phyloP scores from a whole-genome alignment of 1,284 basidiomycete species.

The Trametes versicolor region DNA sequence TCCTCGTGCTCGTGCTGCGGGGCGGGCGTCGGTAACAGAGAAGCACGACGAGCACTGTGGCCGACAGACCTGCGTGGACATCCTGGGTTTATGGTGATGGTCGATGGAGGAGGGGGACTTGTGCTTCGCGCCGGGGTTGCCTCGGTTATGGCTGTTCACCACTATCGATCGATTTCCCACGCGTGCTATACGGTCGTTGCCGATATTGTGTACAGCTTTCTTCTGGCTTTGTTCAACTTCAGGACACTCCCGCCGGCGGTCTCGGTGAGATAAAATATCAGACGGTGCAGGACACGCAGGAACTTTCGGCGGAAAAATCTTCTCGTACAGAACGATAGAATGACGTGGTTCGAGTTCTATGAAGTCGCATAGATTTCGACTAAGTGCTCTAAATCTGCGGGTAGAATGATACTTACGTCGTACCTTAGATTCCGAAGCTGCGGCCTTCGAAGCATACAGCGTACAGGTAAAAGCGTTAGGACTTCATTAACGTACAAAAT shows the following conservation, averaged over 20 bases:
- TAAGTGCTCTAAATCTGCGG: too few species aligned
- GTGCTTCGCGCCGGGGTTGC: constrained; percentile 23
- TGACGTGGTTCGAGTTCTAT: too few species aligned
- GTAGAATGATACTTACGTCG: too few species aligned
- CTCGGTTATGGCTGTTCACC: constrained; percentile 32
- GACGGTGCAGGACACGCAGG: background rate
- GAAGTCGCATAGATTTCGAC: too few species aligned
- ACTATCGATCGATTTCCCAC: constrained; percentile 50
- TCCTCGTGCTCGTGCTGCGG: constrained; percentile 60
- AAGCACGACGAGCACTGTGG: constrained; percentile 25
- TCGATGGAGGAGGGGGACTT: constrained; percentile 29
- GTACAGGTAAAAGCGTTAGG: too few species aligned
- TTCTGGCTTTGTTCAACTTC: background rate
- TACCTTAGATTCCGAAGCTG: too few species aligned
- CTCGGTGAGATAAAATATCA: background rate
- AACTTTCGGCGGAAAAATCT: background rate
- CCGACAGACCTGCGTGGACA: constrained; percentile 29
- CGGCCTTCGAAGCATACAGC: too few species aligned
- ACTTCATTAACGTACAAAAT: too few species aligned
- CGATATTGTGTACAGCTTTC: constrained; percentile 31
- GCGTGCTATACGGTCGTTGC: constrained; percentile 43
- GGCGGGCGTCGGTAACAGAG: constrained; percentile 32
- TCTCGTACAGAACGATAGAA: background rate
- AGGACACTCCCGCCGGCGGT: background rate
- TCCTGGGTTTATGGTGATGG: constrained; percentile 34